A percentile compares a stretch with the other conserved stretches of the same genome.
Conservation (phyloP, 805 yeast species). For the Suhomyces kilbournensis region DNA sequence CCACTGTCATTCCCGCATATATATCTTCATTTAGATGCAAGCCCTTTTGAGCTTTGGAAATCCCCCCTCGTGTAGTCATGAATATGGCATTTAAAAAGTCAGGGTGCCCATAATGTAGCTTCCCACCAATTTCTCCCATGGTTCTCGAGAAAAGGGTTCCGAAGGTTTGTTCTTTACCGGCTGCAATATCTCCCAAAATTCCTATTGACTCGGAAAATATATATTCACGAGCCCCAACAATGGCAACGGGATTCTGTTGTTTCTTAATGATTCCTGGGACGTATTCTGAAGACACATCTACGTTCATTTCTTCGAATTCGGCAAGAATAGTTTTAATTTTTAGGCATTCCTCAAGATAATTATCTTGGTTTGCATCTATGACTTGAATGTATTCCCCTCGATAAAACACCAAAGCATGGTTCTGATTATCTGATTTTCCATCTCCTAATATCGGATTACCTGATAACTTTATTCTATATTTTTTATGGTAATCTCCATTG, state of each 20-base stretch:
- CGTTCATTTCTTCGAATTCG: slow-evolving; percentile 81
- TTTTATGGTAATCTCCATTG: slow-evolving; percentile 38
- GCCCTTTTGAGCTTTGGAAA: slow-evolving; percentile 93
- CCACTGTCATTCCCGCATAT: slow-evolving; percentile 91
- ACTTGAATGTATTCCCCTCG: slow-evolving; percentile 95
- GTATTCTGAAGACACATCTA: slow-evolving; percentile 47
- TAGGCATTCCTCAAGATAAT: slow-evolving; percentile 89
- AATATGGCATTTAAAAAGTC: slow-evolving; percentile 87
- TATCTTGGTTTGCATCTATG: slow-evolving; percentile 95
- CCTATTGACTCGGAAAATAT: slow-evolving; percentile 93
- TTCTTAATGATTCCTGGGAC: slow-evolving; percentile 49
- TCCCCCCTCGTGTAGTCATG: slow-evolving; percentile 95
- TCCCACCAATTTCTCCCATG: slow-evolving; percentile 89
- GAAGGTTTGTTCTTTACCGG: slow-evolving; percentile 95
- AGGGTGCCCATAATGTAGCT: slow-evolving; percentile 94
- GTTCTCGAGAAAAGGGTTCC: slow-evolving; percentile 95
- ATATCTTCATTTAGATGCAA: slow-evolving; percentile 92
- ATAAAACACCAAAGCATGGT: slow-evolving; percentile 78
- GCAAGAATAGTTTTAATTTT: slow-evolving; percentile 84
- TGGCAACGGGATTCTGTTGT: slow-evolving; percentile 65
- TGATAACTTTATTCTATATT: slow-evolving; percentile 67
- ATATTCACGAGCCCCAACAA: slow-evolving; percentile 92
- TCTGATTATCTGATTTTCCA: slow-evolving; percentile 95
- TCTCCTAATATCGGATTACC: slow-evolving; percentile 96
- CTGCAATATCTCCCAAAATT: slow-evolving; percentile 92